Conservation (phyloP, 2,329 filamentous ascomycete genomes). For the Apiospora hydei region DNA sequence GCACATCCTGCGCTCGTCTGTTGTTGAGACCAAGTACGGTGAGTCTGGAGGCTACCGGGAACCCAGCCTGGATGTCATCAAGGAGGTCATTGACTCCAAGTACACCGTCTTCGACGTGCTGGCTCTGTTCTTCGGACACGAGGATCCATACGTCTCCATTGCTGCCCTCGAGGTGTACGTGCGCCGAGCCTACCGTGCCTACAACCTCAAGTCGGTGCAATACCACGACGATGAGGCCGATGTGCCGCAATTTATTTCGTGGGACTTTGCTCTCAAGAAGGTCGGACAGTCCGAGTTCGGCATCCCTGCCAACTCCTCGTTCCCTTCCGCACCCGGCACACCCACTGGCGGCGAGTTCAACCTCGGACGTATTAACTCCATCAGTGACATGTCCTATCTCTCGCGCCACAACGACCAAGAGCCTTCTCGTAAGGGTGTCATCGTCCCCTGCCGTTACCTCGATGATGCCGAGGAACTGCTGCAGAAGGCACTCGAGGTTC, state of each 20-base stretch:
- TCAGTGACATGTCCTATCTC: slow-evolving; percentile 95
- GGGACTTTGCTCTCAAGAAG: slow-evolving; percentile 96
- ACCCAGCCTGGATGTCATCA: slow-evolving; percentile 87
- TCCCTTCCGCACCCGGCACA: slow-evolving; percentile 84
- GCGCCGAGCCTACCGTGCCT: slow-evolving; percentile 95
- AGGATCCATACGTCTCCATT: slow-evolving; percentile 91
- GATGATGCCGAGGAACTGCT: slow-evolving; percentile 93
- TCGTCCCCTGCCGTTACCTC: slow-evolving; percentile 90
- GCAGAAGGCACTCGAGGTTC: slow-evolving; percentile 81
- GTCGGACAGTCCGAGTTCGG: slow-evolving; percentile 92
- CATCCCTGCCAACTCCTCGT: slow-evolving; percentile 77
- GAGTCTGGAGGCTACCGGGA: slow-evolving; percentile 97
- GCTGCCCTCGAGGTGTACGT: slow-evolving; percentile 96
- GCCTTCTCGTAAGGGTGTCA: slow-evolving; percentile 88
- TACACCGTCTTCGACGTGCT: slow-evolving; percentile 98
- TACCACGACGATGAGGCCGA: slow-evolving; percentile 82
- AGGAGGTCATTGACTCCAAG: slow-evolving; percentile 98
- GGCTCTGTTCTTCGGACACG: slow-evolving; percentile 92
- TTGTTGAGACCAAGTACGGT: slow-evolving; percentile 95
- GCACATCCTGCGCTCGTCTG: slow-evolving; percentile 94
- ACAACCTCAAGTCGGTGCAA: slow-evolving; percentile 86
- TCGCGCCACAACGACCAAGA: slow-evolving; percentile 76
- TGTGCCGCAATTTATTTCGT: slow-evolving; percentile 78
- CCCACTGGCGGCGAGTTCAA: slow-evolving; percentile 63
- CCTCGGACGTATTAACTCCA: slow-evolving; percentile 88